A percentile compares a stretch with the other conserved stretches of the same genome.
phyloP scores from a whole-genome alignment of 139 green algal species.

The Tetradesmus lagerheimii region DNA sequence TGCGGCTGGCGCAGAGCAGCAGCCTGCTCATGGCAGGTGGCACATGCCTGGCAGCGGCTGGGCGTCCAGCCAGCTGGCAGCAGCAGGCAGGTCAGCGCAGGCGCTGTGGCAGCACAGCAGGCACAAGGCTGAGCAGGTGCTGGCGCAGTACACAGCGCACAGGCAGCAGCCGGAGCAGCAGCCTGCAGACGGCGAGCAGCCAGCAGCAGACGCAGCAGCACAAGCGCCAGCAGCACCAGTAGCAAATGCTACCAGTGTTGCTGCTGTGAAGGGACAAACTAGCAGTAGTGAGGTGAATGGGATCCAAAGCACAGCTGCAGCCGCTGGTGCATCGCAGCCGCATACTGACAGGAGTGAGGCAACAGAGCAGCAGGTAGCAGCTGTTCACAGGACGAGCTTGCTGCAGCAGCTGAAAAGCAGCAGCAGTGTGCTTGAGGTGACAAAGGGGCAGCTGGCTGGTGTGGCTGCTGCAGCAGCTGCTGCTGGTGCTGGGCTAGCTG shows the following conservation, averaged over 20 bases:
- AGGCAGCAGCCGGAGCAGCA: neutral
- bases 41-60: slow-evolving; percentile 36
- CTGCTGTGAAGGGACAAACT: neutral
- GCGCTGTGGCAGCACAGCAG: slow-evolving; percentile 4
- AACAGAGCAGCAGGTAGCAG: neutral
- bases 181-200: neutral
- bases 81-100: neutral
- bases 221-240: neutral
- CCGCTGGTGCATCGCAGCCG: neutral
- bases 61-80: slow-evolving; percentile 2
- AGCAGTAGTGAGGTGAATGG: neutral
- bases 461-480: slow-evolving; percentile 1
- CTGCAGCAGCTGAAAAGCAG: neutral
- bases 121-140: neutral
- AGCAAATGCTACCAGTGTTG: neutral
- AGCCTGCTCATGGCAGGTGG: slow-evolving; percentile 9
- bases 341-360: neutral
- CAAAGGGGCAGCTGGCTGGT: slow-evolving; percentile 7
- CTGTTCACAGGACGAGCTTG: neutral
- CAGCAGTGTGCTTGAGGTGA: slow-evolving; percentile 7
- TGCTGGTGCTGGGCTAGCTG: neutral
- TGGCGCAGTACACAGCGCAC: neutral
- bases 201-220: neutral
- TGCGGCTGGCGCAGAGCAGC: neutral
- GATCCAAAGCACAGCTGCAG: neutral